phyloP scores from a whole-genome alignment of 2,329 filamentous ascomycete genomes.

The Pseudogymnoascus sp. region DNA sequence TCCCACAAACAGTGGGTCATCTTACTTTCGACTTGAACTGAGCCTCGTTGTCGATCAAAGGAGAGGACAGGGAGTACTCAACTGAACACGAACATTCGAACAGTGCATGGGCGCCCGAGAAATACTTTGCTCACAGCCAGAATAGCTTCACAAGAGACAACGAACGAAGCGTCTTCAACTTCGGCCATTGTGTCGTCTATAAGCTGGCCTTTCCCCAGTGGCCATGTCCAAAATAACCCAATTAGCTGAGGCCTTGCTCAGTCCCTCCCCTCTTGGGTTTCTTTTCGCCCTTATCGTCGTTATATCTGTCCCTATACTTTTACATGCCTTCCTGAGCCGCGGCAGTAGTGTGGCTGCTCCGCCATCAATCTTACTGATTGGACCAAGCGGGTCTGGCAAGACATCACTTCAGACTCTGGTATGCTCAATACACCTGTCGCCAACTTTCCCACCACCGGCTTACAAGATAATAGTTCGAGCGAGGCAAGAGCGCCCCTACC shows the following conservation, averaged over 20 bases:
- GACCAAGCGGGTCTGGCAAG: conserved; percentile 78
- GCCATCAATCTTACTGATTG: conserved; percentile 73
- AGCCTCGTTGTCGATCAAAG: not conserved
- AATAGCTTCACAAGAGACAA: not conserved
- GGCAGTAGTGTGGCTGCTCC: conserved; percentile 58
- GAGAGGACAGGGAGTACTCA: not conserved
- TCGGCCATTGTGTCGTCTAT: not conserved
- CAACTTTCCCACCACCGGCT: conserved; percentile 9
- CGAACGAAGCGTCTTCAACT: not conserved
- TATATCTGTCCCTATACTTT: conserved; percentile 64
- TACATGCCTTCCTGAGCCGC: conserved; percentile 67
- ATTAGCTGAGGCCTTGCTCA: conserved; percentile 47
- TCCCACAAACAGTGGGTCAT: conserved; percentile 3
- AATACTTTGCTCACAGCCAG: not conserved
- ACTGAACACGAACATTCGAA: not conserved
- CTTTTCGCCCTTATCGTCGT: conserved; percentile 63
- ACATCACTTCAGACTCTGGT: conserved; percentile 78
- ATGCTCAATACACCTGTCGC: conserved; percentile 22
- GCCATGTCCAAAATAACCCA: conserved; percentile 15
- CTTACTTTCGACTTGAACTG: not conserved
- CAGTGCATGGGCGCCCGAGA: not conserved
- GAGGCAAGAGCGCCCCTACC: conserved; percentile 38
- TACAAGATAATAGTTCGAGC: conserved; percentile 39
- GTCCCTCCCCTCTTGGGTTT: conserved; percentile 56
- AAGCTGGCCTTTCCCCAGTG: not conserved